Conservation (phyloP, 2,329 filamentous ascomycete species). For the Diplodia sapinea region DNA sequence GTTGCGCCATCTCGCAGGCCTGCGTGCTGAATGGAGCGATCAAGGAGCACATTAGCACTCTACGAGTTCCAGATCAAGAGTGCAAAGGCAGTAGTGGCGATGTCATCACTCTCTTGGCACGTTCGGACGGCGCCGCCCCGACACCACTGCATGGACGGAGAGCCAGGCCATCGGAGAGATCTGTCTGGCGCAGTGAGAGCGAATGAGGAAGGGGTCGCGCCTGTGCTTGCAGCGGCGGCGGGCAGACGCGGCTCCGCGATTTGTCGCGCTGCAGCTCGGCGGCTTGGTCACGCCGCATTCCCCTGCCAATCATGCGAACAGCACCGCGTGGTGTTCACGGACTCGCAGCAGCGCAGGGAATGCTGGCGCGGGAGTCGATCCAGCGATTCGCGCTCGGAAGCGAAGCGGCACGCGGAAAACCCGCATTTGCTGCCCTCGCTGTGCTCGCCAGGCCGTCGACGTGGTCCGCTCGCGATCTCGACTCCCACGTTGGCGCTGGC, state of each 20-base stretch:
- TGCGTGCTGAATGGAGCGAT: constrained; percentile 23
- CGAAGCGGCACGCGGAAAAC: constrained; percentile 7
- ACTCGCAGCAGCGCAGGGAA: constrained; percentile 19
- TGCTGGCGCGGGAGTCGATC: constrained; percentile 26
- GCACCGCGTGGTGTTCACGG: constrained; percentile 25
- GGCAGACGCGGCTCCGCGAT: constrained; percentile 15
- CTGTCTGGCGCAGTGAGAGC: constrained; percentile 14
- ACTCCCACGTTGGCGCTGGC: constrained; percentile 18
- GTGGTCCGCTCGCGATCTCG: background rate
- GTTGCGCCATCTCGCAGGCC: constrained; percentile 25
- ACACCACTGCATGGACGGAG: constrained; percentile 20
- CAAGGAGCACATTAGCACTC: background rate
- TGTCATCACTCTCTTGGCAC: constrained; percentile 16
- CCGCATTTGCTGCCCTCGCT: constrained; percentile 19
- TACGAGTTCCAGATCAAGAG: constrained; percentile 13
- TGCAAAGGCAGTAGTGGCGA: background rate
- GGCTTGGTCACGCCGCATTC: constrained; percentile 21
- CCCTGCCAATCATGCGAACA: constrained; percentile 27
- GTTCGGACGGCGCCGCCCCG: constrained; percentile 14
- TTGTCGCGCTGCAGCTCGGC: constrained; percentile 3
- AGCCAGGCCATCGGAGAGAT: constrained; percentile 29
- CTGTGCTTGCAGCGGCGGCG: constrained; percentile 3
- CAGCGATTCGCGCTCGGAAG: constrained; percentile 22
- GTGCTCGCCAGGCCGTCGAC: constrained; percentile 11
- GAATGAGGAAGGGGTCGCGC: constrained; percentile 15